Evolutionary conservation across 306 rosid species (phyloP), one percentile per base, ranked within the genome.

Genomic region (Vigna angularis): DNA sequence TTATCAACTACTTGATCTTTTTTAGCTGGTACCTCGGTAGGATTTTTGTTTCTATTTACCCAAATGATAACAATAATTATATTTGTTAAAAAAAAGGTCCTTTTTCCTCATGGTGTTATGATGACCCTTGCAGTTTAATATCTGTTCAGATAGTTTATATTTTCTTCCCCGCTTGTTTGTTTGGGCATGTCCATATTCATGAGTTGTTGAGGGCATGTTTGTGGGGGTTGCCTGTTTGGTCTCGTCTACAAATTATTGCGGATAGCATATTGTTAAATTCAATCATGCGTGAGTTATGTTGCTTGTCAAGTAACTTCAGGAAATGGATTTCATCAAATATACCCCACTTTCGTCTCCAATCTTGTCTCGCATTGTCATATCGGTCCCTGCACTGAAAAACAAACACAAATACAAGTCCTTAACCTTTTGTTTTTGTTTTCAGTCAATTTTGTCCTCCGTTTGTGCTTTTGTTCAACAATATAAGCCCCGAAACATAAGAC

Each of bases 1-100:
- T 59, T 63, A 70, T 57, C 36, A 24, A 20, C 82, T 30, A 22
- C 70, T 17, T 34, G n/a, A 45, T 74, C 32, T 74, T 66, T 65
- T 65, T 40, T 48, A 4, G 51, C 50, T 18, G 70, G 51, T 65
- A 4, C 10, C 9, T 17, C 17, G 5, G 70, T 32, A 40, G 51
- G 24, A 38, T 65, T 42, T 48, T 40, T 40, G 51, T 38, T 65
- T 65, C 26, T 65, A 65, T 38, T 18, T 17, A 16, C n/a, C 51
- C 51, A 65, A 40, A 64, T 14, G 40, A 24, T 9, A 24, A 57
- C 6, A 58, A 26, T 34, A 63, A 2, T 9, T 63, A 9, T 63
- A 16, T 32, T 7, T 63, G 13, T n/a, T 16, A 3, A 63, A 16
- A 32, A 34, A 3, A 14, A 1, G 42, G 12, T 30, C 44, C 5